Percentiles rank a stretch among this genome's conserved stretches.
These are phyloP conservation scores for Vairimorpha ceranae DNA, from an alignment of 371 early-diverging fungal genomes.

Conservation along the genomic window DNA sequence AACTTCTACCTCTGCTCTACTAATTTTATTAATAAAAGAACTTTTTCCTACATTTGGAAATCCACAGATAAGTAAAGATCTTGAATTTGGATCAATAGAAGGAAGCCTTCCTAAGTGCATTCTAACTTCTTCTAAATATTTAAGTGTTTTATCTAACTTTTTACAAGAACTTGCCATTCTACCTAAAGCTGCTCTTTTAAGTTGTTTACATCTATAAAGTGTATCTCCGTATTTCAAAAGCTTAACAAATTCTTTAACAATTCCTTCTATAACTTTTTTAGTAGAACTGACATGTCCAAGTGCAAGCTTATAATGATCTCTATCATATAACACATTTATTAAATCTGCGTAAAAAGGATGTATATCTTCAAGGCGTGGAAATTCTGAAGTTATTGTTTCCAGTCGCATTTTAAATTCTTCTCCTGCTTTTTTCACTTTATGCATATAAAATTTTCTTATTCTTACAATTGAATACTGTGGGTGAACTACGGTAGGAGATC, in stretches of 20 bases:
- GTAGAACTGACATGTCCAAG: slow-evolving; percentile 96
- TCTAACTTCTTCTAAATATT: slow-evolving; percentile 95
- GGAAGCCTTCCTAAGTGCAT: slow-evolving; percentile 94
- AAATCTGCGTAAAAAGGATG: slow-evolving; percentile 99
- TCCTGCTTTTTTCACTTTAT: slow-evolving; percentile 91
- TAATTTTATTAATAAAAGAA: slow-evolving; percentile 97
- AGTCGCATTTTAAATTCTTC: slow-evolving; percentile 90
- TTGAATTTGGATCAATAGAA: slow-evolving; percentile 93
- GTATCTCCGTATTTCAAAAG: slow-evolving; percentile 98
- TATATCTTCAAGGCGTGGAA: slow-evolving; percentile 97
- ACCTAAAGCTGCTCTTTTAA: slow-evolving; percentile 95
- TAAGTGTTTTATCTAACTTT: slow-evolving; percentile 89
- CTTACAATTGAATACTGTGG: slow-evolving; percentile 83
- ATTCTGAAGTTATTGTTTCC: slow-evolving; percentile 79
- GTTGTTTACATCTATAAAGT: slow-evolving; percentile 94
- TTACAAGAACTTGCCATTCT: slow-evolving; percentile 98
- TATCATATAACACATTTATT: slow-evolving; percentile 99
- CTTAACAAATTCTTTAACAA: slow-evolving; percentile 90
- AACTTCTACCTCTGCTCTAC: slow-evolving; percentile 97
- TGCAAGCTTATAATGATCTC: slow-evolving; percentile 98
- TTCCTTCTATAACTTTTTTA: slow-evolving; percentile 81
- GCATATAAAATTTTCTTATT: slow-evolving; percentile 96
- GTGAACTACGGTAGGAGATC: slow-evolving; percentile 96
- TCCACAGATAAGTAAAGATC: slow-evolving; percentile 94
- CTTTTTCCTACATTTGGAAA: slow-evolving; percentile 99